A percentile compares a stretch with the other conserved stretches of the same genome.
Evolutionary conservation across 257 asterid species (phyloP).

Genomic region (Schizonepeta tenuifolia): DNA sequence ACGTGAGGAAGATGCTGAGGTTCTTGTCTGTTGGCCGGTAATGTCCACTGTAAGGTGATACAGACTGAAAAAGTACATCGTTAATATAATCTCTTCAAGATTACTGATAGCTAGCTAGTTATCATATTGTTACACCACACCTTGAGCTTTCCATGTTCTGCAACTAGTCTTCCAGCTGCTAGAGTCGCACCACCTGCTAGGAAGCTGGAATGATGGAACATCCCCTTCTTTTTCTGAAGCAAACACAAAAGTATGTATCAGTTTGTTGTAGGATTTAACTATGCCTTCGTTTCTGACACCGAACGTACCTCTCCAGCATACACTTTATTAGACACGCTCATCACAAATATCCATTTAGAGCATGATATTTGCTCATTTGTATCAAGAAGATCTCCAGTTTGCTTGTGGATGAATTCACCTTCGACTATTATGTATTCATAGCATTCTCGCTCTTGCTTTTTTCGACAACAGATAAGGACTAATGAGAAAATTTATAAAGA

Average conservation of each 20-base stretch:
- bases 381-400: conserved; percentile 55
- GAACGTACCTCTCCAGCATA: conserved; percentile 68
- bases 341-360: conserved; percentile 76
- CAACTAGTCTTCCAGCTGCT: conserved; percentile 78
- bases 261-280: neutral
- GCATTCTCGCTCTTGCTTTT: conserved; percentile 65
- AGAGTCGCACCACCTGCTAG: conserved; percentile 79
- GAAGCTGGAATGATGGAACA: conserved; percentile 80
- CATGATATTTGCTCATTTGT: conserved; percentile 47
- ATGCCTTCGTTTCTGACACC: neutral
- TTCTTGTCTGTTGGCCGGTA: conserved; percentile 55
- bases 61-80: conserved; percentile 41
- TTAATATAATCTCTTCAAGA: neutral
- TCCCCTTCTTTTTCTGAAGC: conserved; percentile 68
- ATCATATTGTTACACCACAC: conserved; percentile 34
- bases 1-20: conserved; percentile 43
- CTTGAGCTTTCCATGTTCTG: conserved; percentile 62
- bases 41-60: conserved; percentile 57
- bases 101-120: neutral
- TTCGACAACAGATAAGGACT: conserved; percentile 21
- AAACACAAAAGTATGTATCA: conserved; percentile 1
- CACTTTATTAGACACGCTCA: conserved; percentile 64
- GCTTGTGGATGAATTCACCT: conserved; percentile 59
- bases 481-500: neutral
- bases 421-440: conserved; percentile 60